Base-by-base conservation (phyloP, 805 yeast species). In the Metschnikowia orientalis region DNA sequence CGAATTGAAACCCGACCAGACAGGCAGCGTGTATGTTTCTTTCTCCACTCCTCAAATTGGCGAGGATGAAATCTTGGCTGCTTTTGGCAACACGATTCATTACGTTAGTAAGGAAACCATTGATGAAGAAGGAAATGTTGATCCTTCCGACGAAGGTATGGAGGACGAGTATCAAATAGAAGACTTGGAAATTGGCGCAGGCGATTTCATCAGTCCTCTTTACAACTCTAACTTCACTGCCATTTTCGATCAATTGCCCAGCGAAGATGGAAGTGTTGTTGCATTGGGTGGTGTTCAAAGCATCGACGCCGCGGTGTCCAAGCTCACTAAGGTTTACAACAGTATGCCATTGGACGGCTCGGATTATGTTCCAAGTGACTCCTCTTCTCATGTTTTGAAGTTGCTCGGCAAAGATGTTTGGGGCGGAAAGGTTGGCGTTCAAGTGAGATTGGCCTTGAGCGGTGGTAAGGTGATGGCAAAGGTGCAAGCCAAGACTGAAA, bases 161-260 rank as follows among this genome's bases (percentile, higher is more conserved):
- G 83, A 82, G 45, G 97, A 92, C 59, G 95, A 89, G 60, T 92
- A 90, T 61, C 92, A 81, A 56, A 75, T 92, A 45, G 97, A 87
- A 59, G 82, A 81, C 37, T 67, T 88, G 50, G 77, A 75, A 37
- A 56, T 90, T 35, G 61, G 62, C 6, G 78, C 92, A 7, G 95
- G 95, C 22, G 97, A 88, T 56, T 90, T 79, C 60, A 69, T 87
- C 37, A 61, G 67, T 34, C 95, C 95, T 32, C 69, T 87, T 15
- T 86, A 76, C 56, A 75, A 81, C 42, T 86, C 92, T 26, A 76
- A 79, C 60, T 88, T 88, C 56, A 75, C 81, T 5, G 67, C 73
- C 26, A 64, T 75, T 23, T 87, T 81, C 69, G 95, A 85, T 49
- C 86, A 78, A 58, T 68, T 89, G 43, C 66, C 73, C 7, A 55